Percentiles rank a stretch among this genome's conserved stretches.
phyloP scores from a whole-genome alignment of 805 yeast genomes.

The Candida pseudofarinosa region DNA sequence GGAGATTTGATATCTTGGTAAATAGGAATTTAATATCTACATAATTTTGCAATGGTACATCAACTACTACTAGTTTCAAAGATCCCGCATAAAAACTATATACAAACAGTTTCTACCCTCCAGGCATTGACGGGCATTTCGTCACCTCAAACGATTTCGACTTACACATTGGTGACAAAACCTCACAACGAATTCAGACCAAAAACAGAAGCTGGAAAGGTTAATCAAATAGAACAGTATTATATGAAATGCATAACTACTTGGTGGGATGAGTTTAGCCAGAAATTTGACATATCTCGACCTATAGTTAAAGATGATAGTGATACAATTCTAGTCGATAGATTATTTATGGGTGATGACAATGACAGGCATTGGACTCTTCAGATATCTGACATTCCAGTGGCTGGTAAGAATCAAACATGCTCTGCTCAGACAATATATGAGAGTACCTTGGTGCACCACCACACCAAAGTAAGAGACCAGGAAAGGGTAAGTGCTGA shows the following conservation, averaged over 20 bases:
- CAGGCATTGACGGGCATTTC: slow-evolving; percentile 50
- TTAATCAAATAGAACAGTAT: slow-evolving; percentile 55
- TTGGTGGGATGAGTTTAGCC: slow-evolving; percentile 35
- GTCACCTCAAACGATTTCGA: slow-evolving; percentile 40
- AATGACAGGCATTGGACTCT: slow-evolving; percentile 51
- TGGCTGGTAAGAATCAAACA: slow-evolving; percentile 64
- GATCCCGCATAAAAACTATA: slow-evolving; percentile 38
- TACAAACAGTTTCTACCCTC: slow-evolving; percentile 44
- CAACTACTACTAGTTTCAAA: slow-evolving; percentile 47
- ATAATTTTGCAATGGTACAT: slow-evolving; percentile 43
- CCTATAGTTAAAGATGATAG: slow-evolving; percentile 20
- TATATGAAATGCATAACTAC: slow-evolving; percentile 46
- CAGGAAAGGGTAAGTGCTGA: slow-evolving; percentile 5
- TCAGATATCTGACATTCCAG: slow-evolving; percentile 68
- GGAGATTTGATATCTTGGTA: neutral
- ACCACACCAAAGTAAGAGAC: slow-evolving; percentile 35
- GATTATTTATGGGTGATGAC: slow-evolving; percentile 21
- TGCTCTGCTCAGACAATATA: slow-evolving; percentile 60
- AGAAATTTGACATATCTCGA: slow-evolving; percentile 18
- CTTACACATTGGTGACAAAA: slow-evolving; percentile 46
- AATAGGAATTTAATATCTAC: neutral
- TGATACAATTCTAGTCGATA: slow-evolving; percentile 21
- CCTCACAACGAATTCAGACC: slow-evolving; percentile 52
- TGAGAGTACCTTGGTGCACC: slow-evolving; percentile 52
- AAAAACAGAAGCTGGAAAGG: slow-evolving; percentile 51